phyloP scores from a whole-genome alignment of 305 asterid genomes.

The Withania somnifera region DNA sequence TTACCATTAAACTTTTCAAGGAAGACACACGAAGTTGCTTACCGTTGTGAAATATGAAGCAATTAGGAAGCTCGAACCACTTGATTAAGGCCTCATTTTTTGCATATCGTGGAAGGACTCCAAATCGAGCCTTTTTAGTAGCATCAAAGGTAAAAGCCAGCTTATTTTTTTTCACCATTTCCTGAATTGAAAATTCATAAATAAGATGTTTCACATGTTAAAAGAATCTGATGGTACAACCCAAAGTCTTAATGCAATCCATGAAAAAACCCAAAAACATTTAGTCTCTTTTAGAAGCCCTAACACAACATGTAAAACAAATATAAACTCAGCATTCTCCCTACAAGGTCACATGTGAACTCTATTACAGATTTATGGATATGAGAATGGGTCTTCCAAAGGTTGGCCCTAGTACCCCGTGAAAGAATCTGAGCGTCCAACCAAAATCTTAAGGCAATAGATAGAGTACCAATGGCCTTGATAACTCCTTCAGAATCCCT shows the following conservation, averaged over 20 bases:
- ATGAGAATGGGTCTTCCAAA: not conserved
- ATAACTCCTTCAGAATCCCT: not conserved
- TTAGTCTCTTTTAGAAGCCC: not conserved
- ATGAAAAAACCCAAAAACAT: not conserved
- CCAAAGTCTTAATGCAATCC: not conserved
- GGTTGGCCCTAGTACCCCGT: not conserved
- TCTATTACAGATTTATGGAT: not conserved
- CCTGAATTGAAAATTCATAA: conserved; percentile 34
- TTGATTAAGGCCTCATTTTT: conserved; percentile 61
- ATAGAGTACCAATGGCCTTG: not conserved
- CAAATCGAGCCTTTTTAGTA: conserved; percentile 86
- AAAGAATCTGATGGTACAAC: not conserved
- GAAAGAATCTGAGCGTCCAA: not conserved
- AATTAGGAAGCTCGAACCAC: conserved; percentile 98
- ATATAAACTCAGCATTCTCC: not conserved
- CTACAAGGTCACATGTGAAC: not conserved
- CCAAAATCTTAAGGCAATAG: not conserved
- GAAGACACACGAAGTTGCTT: conserved; percentile 18
- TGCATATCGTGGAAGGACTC: conserved; percentile 85
- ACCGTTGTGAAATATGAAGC: conserved; percentile 96
- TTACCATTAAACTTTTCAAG: conserved; percentile 2
- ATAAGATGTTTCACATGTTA: not conserved
- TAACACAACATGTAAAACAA: not conserved
- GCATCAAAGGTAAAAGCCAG: conserved; percentile 55
- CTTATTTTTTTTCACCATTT: conserved; percentile 82